Conservation (phyloP, 495 filamentous ascomycete species). For the Lentithecium fluviatile region DNA sequence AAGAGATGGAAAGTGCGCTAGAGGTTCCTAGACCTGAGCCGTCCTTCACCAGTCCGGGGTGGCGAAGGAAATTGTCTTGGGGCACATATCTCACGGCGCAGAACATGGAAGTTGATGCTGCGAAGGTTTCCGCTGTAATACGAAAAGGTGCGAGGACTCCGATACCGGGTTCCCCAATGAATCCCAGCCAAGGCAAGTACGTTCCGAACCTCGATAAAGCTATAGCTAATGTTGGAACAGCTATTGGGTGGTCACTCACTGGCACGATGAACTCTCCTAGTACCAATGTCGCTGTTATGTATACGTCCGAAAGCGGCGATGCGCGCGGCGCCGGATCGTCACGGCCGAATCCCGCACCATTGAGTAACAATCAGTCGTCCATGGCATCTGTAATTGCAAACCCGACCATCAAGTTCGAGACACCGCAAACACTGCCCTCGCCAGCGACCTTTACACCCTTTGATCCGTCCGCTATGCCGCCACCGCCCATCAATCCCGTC, state of each 20-base stretch:
- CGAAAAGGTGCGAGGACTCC: slow-evolving; percentile 27
- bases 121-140: slow-evolving; percentile 30
- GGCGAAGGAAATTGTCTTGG: slow-evolving; percentile 44
- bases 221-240: slow-evolving; percentile 45
- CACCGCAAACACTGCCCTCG: slow-evolving; percentile 4
- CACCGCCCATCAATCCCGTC: slow-evolving; percentile 22
- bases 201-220: slow-evolving; percentile 24
- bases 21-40: slow-evolving; percentile 46
- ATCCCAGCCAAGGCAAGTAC: slow-evolving; percentile 53
- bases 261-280: slow-evolving; percentile 80
- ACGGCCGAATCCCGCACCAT: slow-evolving; percentile 1
- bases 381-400: background rate
- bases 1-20: slow-evolving; percentile 69
- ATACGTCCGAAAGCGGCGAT: slow-evolving; percentile 50
- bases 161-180: slow-evolving; percentile 45
- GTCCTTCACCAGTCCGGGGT: slow-evolving; percentile 46
- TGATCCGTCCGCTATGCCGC: slow-evolving; percentile 26
- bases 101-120: slow-evolving; percentile 19
- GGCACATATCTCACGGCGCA: slow-evolving; percentile 34
- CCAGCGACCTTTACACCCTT: slow-evolving; percentile 20
- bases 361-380: background rate
- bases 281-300: slow-evolving; percentile 71
- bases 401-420: slow-evolving; percentile 22
- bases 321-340: slow-evolving; percentile 35
- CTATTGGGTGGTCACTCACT: slow-evolving; percentile 75